Percentiles rank a stretch among this genome's conserved stretches.
Conservation (phyloP, 2,329 filamentous ascomycete species). For the Pseudocercospora cruenta region DNA sequence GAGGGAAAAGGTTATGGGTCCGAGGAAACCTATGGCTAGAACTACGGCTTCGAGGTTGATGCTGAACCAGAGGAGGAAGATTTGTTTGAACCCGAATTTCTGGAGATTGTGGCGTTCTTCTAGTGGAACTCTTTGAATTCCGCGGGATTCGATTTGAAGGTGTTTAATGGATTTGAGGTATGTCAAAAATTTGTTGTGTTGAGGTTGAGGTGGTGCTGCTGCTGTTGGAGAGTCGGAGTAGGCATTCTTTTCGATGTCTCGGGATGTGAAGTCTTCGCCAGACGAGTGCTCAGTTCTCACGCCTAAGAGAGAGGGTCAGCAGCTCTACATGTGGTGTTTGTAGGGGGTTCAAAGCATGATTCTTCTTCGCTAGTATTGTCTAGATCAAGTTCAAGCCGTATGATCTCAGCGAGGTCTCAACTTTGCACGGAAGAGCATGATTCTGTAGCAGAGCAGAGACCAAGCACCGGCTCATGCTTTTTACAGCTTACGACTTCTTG, state of each 20-base stretch:
- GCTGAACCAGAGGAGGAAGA: slow-evolving; percentile 63
- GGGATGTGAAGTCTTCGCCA: slow-evolving; percentile 8
- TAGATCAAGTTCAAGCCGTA: slow-evolving; percentile 60
- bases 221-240: neutral
- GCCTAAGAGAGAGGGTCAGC: slow-evolving; percentile 42
- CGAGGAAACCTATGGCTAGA: slow-evolving; percentile 66
- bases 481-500: slow-evolving; percentile 25
- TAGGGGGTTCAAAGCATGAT: slow-evolving; percentile 50
- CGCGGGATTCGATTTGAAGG: slow-evolving; percentile 63
- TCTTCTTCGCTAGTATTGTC: slow-evolving; percentile 56
- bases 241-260: slow-evolving; percentile 16
- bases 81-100: slow-evolving; percentile 59
- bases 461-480: slow-evolving; percentile 43
- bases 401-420: slow-evolving; percentile 51
- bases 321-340: slow-evolving; percentile 7
- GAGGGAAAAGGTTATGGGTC: slow-evolving; percentile 61
- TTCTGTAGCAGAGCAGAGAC: slow-evolving; percentile 8
- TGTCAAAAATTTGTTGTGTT: slow-evolving; percentile 10
- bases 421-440: neutral
- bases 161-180: slow-evolving; percentile 49
- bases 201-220: neutral
- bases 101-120: slow-evolving; percentile 58
- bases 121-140: slow-evolving; percentile 61
- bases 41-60: slow-evolving; percentile 67
- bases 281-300: slow-evolving; percentile 27